These are phyloP conservation scores for Spongispora temasekensis DNA, from an alignment of 1,284 basidiomycete species.

Conservation along the genomic window DNA sequence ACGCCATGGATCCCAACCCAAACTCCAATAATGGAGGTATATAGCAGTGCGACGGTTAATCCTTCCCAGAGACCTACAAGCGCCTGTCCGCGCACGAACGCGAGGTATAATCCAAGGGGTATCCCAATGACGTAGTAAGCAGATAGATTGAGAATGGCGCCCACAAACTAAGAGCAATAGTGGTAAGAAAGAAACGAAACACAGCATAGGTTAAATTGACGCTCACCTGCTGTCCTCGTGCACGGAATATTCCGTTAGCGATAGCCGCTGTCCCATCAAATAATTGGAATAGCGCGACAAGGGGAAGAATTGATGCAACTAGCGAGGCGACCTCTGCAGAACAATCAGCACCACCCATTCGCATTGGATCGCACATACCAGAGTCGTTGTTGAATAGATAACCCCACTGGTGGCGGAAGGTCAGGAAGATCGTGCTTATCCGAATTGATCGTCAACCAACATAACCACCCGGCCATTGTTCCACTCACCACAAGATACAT, in stretches of 20 bases:
- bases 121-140: constrained; percentile 72
- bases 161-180: constrained; percentile 40
- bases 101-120: constrained; percentile 66
- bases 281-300: constrained; percentile 82
- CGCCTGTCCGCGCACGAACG: constrained; percentile 51
- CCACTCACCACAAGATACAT: constrained; percentile 59
- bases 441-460: not conserved
- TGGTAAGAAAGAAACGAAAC: not conserved
- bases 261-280: constrained; percentile 75
- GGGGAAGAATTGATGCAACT: constrained; percentile 73
- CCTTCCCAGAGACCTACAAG: constrained; percentile 70
- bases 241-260: constrained; percentile 75
- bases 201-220: not conserved
- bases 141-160: constrained; percentile 63
- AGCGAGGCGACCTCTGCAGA: constrained; percentile 57
- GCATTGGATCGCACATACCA: constrained; percentile 38
- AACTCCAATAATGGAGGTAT: constrained; percentile 51
- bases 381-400: constrained; percentile 86
- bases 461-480: no score
- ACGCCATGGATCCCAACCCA: constrained; percentile 49
- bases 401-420: constrained; percentile 75
- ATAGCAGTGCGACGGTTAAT: constrained; percentile 63
- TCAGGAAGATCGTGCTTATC: constrained; percentile 64
- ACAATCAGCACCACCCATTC: constrained; percentile 4
- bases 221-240: constrained; percentile 69